Evolutionary conservation across 768 basidiomycete species (phyloP), one percentile per base, ranked within the genome.

Genomic region (Lenzites betulinus): DNA sequence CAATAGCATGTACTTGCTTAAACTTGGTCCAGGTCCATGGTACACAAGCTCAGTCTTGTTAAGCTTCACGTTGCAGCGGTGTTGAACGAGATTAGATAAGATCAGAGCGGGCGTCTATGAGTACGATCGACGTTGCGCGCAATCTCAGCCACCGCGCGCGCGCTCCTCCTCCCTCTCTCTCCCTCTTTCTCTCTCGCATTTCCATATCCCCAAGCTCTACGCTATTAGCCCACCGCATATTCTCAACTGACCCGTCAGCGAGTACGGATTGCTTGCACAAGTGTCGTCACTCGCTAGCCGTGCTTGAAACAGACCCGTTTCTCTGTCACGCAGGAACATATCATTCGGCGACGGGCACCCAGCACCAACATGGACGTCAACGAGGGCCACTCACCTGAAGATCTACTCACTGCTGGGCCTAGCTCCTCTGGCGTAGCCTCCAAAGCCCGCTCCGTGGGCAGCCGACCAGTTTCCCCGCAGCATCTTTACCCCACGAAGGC

Each of bases 121-220:
- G 42, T 22, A 20, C 54, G 54, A 55, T 55, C 54, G 54, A 55
- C 54, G 54, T 55, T 55, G 54, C 54, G 54, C 20, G 46, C 55
- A 54, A 57, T 41, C 55, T 57, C 55, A 57, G 55, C 55, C 55
- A 57, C 55, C n/a, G n/a, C n/a, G n/a, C n/a, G n/a, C n/a, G n/a
- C n/a, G n/a, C n/a, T 48, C 25, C 55, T 38, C 52, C 44, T 44
- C 28, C 52, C 35, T 41, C 55, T 44, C 25, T 26, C n/a, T n/a
- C 30, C 16, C 41, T 30, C 41, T n/a, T n/a, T n/a, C n/a, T n/a
- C n/a, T n/a, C n/a, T n/a, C n/a, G n/a, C n/a, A 36, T 12, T 15
- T 33, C n/a, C n/a, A n/a, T n/a, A n/a, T n/a, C n/a, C n/a, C n/a
- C n/a, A n/a, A n/a, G n/a, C n/a, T n/a, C n/a, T n/a, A n/a, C n/a